Base-by-base conservation (phyloP, 2,329 filamentous ascomycete species). In the Aspergillus novofumigatus region DNA sequence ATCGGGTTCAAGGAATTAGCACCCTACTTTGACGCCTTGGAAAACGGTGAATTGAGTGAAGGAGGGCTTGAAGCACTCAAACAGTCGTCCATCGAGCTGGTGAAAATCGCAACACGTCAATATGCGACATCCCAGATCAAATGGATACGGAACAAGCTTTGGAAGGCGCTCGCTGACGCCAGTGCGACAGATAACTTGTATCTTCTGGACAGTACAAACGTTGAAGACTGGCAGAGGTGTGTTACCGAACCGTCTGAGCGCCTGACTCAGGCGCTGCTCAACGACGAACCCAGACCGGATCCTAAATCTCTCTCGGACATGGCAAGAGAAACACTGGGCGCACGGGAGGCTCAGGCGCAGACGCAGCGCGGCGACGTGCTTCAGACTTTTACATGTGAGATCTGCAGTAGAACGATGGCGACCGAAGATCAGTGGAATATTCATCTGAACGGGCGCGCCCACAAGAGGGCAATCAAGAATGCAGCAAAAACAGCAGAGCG, bases 1-100 rank as follows among this genome's bases (percentile, higher is more conserved):
- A 99, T 99, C 60, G 94, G 94, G 1, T 97, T 92, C 75, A 97
- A 95, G 71, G 91, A 99, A 69, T 89, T 97, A 69, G 83, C 89
- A 56, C 81, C 84, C 0, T 96, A 92, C 67, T 76, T 92, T 25
- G 66, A 76, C 1, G 81, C 83, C 65, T 75, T 62, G 59, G 72
- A 56, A 65, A 63, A 53, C 25, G 64, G 54, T 59, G 65, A 28
- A 51, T 61, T 44, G 53, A 67, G 53, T 54, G 48, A 67, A 56
- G 25, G 58, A 45, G 78, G 83, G 3, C 73, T 89, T 1, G 79
- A 82, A 21, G 77, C 78, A 20, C 71, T 92, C 14, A 86, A 83
- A 62, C 64, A 70, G 1, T 69, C 80, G 0, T 87, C 86, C 0
- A 75, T 96, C 0, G 89, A 93, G 61, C 83, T 86, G 51, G 92